phyloP scores from a whole-genome alignment of 2,329 filamentous ascomycete species.

The Grosmannia huntii region DNA sequence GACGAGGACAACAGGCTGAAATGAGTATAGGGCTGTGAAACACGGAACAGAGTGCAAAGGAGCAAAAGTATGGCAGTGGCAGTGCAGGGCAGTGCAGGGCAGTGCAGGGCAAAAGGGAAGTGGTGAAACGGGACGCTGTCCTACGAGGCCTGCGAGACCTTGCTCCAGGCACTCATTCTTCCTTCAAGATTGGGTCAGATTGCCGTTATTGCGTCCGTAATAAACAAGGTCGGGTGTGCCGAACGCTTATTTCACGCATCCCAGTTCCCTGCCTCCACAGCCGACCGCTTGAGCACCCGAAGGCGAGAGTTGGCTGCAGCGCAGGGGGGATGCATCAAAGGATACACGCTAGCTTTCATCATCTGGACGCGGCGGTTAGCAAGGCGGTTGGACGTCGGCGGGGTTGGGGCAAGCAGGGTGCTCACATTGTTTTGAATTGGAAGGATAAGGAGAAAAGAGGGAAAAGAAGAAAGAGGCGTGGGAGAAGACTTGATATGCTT shows the following conservation, averaged over 20 bases:
- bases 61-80: background rate
- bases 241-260: conserved; percentile 96
- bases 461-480: conserved; percentile 14
- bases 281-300: conserved; percentile 77
- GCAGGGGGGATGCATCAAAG: conserved; percentile 68
- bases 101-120: no score
- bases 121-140: no score
- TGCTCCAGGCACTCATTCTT: background rate
- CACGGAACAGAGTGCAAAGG: background rate
- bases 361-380: conserved; percentile 44
- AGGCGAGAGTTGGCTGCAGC: conserved; percentile 71
- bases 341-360: conserved; percentile 98
- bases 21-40: background rate
- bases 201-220: conserved; percentile 94
- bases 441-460: conserved; percentile 61
- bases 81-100: no score
- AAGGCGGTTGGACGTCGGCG: background rate
- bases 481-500: background rate
- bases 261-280: conserved; percentile 44
- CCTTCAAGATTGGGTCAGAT: conserved; percentile 55
- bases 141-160: no score
- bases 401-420: conserved; percentile 17
- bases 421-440: conserved; percentile 94
- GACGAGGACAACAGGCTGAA: no score
- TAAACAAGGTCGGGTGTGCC: conserved; percentile 98